Percentiles rank a stretch among this genome's conserved stretches.
phyloP scores from a whole-genome alignment of 225 moss, liverwort and hornwort genomes.

The Physcomitrellopsis africana region DNA sequence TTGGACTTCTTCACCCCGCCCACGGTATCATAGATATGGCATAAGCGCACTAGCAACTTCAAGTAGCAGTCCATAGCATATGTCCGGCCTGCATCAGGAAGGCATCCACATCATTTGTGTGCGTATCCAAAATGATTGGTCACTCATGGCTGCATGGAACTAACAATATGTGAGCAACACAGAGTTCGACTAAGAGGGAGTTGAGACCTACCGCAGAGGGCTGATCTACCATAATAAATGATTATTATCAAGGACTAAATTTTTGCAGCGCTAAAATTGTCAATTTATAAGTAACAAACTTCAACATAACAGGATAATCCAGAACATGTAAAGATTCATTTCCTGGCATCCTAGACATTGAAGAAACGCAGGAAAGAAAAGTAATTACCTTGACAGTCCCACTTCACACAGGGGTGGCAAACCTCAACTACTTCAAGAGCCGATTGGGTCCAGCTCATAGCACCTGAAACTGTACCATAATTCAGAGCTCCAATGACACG shows the following conservation, averaged over 20 bases:
- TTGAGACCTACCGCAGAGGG: neutral
- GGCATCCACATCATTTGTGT: constrained; percentile 8
- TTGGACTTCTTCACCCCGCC: constrained; percentile 77
- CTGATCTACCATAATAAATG: neutral
- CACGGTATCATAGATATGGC: constrained; percentile 75
- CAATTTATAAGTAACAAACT: neutral
- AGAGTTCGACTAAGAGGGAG: neutral
- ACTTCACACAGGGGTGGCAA: constrained; percentile 73
- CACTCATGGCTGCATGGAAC: neutral
- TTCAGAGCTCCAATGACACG: constrained; percentile 71
- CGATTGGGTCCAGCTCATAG: constrained; percentile 78
- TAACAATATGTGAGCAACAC: neutral
- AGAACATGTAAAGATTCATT: neutral
- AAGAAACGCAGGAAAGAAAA: neutral
- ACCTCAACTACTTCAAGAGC: constrained; percentile 85
- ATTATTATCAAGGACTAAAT: neutral
- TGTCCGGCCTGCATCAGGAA: constrained; percentile 39
- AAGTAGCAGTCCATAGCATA: constrained; percentile 86
- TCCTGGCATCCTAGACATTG: neutral
- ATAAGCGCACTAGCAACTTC: constrained; percentile 69
- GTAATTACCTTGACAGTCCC: constrained; percentile 67
- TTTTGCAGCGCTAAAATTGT: neutral
- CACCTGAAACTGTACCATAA: constrained; percentile 72
- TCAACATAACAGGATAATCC: constrained; percentile 3
- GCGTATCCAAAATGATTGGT: constrained; percentile 1